Base-by-base conservation (phyloP, 169 alveolate species). In the Perkinsus marinus region DNA sequence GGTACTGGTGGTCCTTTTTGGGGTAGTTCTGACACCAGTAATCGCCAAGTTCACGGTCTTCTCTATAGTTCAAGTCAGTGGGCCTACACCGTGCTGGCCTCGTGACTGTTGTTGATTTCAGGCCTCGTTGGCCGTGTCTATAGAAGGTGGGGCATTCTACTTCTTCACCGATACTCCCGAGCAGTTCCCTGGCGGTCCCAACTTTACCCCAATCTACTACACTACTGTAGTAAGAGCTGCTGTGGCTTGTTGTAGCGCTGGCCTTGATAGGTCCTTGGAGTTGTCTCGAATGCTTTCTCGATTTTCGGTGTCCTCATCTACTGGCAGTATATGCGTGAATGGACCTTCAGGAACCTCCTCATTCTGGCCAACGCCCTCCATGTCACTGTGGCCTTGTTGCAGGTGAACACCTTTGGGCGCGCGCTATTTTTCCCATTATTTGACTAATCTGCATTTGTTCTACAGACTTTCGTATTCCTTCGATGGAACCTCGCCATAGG, bases 401-500 rank as follows among this genome's bases (percentile, higher is more conserved):
- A 92, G 38, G 39, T 90, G 0, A 2, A 13, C 79, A n/a, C 46
- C 46, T 41, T 10, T 3, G 46, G 46, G 46, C 46, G 46, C 10
- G 46, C 46, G 46, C 46, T 41, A 6, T 41, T 41, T 41, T 6
- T 6, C 46, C 46, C 46, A 41, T 41, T 41, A 6, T 41, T 41
- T 41, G 3, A 10, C 46, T 41, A 41, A 41, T 41, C 10, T 41
- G 19, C 46, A 41, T n/a, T 41, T 41, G 46, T 41, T 41, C 46
- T 41, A 41, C 79, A 57, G 79, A 57, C 79, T 7, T 37, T 91
- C 39, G 47, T 93, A 39, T 93, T 93, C 90, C 39, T 90, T 69
- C 93, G 94, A n/a, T 89, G 68, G 91, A 93, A 93, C 90, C 68
- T 90, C 79, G 90, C 89, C 34, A 39, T 89, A 68, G 94, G 94